A percentile compares a stretch with the other conserved stretches of the same genome.
Conservation (phyloP, 495 filamentous ascomycete genomes). For the Tuber umbilicatum region DNA sequence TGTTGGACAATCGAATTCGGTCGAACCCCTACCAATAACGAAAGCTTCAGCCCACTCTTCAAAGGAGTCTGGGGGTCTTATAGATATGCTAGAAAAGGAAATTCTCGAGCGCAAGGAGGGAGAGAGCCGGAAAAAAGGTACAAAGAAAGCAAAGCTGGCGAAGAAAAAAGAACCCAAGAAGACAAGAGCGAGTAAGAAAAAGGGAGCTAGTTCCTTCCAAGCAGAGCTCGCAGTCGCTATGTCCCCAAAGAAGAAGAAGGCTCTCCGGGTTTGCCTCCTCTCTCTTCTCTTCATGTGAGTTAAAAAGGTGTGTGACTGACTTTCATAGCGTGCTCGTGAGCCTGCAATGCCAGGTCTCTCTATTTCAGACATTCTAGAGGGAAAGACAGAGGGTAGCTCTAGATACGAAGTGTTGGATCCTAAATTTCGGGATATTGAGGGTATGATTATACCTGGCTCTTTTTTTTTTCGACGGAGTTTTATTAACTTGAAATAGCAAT, state of each 20-base stretch:
- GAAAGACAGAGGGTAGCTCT: not conserved
- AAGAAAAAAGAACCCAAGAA: not conserved
- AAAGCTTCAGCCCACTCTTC: not conserved
- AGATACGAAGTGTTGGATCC: constrained; percentile 11
- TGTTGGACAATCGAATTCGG: not conserved
- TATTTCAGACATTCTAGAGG: not conserved
- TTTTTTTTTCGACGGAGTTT: not conserved
- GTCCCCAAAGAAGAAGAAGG: not conserved
- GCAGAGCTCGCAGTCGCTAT: not conserved
- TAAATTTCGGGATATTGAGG: not conserved
- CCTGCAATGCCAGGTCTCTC: not conserved
- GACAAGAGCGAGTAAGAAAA: not conserved
- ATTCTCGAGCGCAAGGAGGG: not conserved
- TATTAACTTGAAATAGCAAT: constrained; percentile 21
- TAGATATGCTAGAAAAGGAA: not conserved
- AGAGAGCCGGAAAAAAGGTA: not conserved
- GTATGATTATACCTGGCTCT: constrained; percentile 5
- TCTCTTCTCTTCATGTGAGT: not conserved
- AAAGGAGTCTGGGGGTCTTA: not conserved
- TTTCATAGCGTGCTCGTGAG: not conserved
- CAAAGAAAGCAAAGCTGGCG: not conserved
- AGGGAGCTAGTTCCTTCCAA: not conserved
- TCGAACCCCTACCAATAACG: not conserved
- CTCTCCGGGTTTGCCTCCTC: not conserved
- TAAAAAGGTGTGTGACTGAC: not conserved